Evolutionary conservation across 2,329 filamentous ascomycete genomes (phyloP).

Genomic region (Arthrobotrys musiformis): DNA sequence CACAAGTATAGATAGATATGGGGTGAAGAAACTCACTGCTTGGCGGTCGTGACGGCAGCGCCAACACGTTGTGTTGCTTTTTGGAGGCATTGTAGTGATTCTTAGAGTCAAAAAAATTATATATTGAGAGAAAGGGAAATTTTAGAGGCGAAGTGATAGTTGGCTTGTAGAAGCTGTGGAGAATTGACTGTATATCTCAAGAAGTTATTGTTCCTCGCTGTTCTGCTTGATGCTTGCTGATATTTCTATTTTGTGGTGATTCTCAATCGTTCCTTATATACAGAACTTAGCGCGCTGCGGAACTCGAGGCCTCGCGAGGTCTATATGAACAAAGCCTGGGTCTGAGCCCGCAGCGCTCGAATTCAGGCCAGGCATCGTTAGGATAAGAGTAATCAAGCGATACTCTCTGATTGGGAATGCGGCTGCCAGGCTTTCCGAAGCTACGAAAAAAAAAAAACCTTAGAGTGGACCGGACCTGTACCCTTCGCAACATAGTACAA

Average conservation of each 20-base stretch:
- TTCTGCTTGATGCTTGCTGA: constrained; percentile 14
- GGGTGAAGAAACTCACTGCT: constrained; percentile 21
- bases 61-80: constrained; percentile 48
- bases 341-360: background rate
- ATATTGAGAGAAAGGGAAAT: too few species aligned
- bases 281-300: constrained; percentile 20
- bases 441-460: background rate
- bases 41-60: constrained; percentile 50
- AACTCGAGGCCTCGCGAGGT: too few species aligned
- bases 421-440: constrained; percentile 31
- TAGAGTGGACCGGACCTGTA: background rate
- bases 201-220: background rate
- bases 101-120: background rate
- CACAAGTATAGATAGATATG: too few species aligned
- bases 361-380: constrained; percentile 7
- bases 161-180: background rate
- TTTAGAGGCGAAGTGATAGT: background rate
- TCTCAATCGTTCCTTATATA: constrained; percentile 33
- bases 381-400: background rate
- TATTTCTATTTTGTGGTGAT: constrained; percentile 32
- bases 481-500: background rate
- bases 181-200: background rate
- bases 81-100: constrained; percentile 40
- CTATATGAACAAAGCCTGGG: background rate
- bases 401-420: constrained; percentile 3